These are phyloP conservation scores for Cercospora zeae-maydis DNA, from an alignment of 2,329 filamentous ascomycete genomes.

Conservation along the genomic window DNA sequence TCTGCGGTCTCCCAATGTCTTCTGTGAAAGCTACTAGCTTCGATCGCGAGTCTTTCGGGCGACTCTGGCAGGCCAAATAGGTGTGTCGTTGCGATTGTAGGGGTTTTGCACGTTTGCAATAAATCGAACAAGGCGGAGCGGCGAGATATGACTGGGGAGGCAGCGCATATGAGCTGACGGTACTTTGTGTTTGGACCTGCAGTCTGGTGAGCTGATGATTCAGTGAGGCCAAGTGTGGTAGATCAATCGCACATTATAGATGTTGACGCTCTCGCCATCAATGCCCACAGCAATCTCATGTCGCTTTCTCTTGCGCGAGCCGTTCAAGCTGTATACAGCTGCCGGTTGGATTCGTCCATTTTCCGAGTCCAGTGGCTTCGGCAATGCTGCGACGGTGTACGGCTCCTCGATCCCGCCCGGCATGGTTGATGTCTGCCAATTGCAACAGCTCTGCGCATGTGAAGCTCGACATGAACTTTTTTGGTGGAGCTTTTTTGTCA, in stretches of 20 bases:
- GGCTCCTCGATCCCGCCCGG: constrained; percentile 34
- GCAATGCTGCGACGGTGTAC: constrained; percentile 44
- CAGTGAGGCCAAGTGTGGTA: background rate
- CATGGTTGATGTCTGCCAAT: constrained; percentile 16
- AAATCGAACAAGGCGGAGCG: constrained; percentile 57
- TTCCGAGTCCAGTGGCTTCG: constrained; percentile 41
- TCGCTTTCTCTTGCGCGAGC: constrained; percentile 58
- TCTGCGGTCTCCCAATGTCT: constrained; percentile 34
- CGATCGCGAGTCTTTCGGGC: constrained; percentile 46
- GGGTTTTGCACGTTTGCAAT: constrained; percentile 47
- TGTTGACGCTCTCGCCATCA: constrained; percentile 59
- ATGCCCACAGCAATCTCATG: constrained; percentile 58
- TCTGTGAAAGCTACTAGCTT: constrained; percentile 56
- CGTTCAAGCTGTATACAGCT: constrained; percentile 53
- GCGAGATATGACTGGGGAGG: constrained; percentile 58
- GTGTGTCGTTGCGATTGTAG: constrained; percentile 51
- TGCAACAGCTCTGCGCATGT: background rate
- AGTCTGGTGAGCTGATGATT: constrained; percentile 15
- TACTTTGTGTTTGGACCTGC: constrained; percentile 59
- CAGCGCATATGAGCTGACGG: constrained; percentile 59
- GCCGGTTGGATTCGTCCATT: constrained; percentile 42
- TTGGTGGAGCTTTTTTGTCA: background rate
- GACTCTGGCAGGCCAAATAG: constrained; percentile 51
- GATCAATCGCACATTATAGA: constrained; percentile 54
- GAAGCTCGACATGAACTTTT: constrained; percentile 13